Base-by-base conservation (phyloP, 805 yeast genomes). In the Priceomyces melissophilus region DNA sequence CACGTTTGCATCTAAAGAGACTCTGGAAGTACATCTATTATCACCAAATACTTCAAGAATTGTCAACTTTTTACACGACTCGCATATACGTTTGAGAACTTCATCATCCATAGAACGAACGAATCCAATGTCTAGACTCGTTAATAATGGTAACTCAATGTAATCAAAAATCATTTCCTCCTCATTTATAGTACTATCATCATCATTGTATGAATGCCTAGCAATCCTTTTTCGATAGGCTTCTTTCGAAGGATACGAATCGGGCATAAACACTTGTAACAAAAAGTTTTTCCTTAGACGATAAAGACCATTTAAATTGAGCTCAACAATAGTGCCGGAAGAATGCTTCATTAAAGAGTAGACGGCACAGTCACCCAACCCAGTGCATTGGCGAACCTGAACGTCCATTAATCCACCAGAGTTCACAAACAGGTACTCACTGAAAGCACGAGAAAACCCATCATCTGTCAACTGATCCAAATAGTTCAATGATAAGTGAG, bases 31-130 rank as follows among this genome's bases (percentile, higher is more conserved):
- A 43, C 88, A 78, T 51, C 79, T 67, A 55, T 84, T 86, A 54
- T 84, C 71, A 1, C 96, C 96, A 58, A 82, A 88, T 11, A 87
- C 90, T 52, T 87, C 95, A 41, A 91, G 56, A 11, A 85, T 70
- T 35, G 73, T 71, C 42, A 91, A 61, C 35, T 76, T 76, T 0
- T 81, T 75, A 46, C 93, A 86, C 9, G 75, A 71, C 20, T 72
- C 62, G 2, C 84, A 74, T 14, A 88, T 50, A 23, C 73, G 53
- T 17, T 75, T 76, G n/a, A 90, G 58, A 0, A 79, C 74, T 13
- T 71, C 74, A 59, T 91, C 87, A 55, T 88, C 88, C 10, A 87
- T 75, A 14, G 79, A 69, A 30, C 95, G 69, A 2, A 88, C 86
- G 61, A 91, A 91, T 0, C 97, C 95, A 10, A 81, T 55, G 58